These are phyloP conservation scores for Cercospora nicotianae DNA, from an alignment of 2,329 filamentous ascomycete species.

Conservation along the genomic window DNA sequence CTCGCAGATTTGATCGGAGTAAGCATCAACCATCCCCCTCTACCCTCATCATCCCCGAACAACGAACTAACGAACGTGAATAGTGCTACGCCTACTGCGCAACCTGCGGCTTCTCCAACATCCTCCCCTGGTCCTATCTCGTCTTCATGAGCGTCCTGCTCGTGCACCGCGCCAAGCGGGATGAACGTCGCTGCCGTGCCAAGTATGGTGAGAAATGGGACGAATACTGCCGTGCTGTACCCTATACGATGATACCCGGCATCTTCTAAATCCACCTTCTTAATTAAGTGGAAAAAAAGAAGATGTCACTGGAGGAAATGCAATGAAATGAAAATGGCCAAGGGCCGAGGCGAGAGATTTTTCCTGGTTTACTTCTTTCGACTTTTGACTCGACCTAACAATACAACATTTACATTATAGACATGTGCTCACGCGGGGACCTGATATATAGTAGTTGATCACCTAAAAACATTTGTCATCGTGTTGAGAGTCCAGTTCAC, in stretches of 20 bases:
- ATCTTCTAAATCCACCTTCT: slow-evolving; percentile 9
- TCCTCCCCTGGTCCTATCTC: slow-evolving; percentile 28
- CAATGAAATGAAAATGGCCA: neutral
- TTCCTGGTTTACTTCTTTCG: no score
- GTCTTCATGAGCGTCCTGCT: slow-evolving; percentile 26
- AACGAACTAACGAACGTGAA: neutral
- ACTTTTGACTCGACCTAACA: no score
- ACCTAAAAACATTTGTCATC: neutral
- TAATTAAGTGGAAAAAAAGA: neutral
- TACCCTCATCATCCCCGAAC: no score
- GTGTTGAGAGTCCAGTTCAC: no score
- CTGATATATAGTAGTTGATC: neutral
- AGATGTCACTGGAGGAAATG: neutral
- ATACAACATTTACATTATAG: neutral
- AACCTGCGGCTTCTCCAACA: slow-evolving; percentile 24
- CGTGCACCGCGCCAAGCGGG: slow-evolving; percentile 17
- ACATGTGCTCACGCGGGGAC: neutral
- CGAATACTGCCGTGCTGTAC: slow-evolving; percentile 24
- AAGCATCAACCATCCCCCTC: no score
- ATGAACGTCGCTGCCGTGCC: slow-evolving; percentile 23
- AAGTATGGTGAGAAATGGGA: slow-evolving; percentile 28
- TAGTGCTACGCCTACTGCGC: slow-evolving; percentile 26
- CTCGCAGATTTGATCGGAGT: slow-evolving; percentile 25
- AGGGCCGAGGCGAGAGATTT: no score
- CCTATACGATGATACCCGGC: slow-evolving; percentile 23